Conservation (phyloP, 2,329 filamentous ascomycete genomes). For the Talaromyces amestolkiae region DNA sequence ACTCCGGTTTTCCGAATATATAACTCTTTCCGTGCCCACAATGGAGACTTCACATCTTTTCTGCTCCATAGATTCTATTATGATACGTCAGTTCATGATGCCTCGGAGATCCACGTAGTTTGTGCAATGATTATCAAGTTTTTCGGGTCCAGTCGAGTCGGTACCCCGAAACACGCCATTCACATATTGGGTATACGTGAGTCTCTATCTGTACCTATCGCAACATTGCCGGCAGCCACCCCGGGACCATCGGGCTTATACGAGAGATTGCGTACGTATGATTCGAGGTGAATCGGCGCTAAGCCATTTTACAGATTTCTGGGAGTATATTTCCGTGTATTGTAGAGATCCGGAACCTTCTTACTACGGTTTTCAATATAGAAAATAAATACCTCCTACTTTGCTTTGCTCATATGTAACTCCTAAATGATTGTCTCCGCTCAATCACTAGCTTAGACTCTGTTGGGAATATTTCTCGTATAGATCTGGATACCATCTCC, state of each 20-base stretch:
- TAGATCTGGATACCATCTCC: slow-evolving; percentile 36
- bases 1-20: neutral
- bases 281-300: neutral
- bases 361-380: neutral
- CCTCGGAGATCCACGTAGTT: neutral
- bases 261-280: neutral
- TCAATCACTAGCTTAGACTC: slow-evolving; percentile 13
- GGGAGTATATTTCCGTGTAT: neutral
- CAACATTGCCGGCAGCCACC: neutral
- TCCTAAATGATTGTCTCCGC: neutral
- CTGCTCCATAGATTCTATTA: no score
- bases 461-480: slow-evolving; percentile 31
- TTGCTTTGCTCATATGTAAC: neutral
- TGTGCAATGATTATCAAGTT: neutral
- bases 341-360: neutral
- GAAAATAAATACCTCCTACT: neutral
- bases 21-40: neutral
- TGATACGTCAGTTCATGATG: neutral
- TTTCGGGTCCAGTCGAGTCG: neutral
- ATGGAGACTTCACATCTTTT: neutral
- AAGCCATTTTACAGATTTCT: neutral
- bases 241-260: neutral
- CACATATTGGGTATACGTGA: neutral
- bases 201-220: neutral
- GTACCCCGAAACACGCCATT: neutral